Conservation (phyloP, 208 protist genomes). For the Leptomonas seymouri region DNA sequence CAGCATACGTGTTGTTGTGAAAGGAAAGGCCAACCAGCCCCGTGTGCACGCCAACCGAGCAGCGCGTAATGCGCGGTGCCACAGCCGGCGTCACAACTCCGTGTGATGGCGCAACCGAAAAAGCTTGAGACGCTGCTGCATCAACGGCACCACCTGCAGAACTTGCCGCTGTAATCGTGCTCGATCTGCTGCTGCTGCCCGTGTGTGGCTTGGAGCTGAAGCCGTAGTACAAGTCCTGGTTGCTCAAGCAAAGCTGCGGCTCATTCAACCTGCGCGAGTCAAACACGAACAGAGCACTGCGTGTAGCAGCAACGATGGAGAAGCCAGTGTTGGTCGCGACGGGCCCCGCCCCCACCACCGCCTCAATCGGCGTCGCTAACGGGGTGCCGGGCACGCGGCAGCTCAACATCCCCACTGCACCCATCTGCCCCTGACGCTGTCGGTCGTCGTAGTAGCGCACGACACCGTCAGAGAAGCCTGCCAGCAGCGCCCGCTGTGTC, state of each 20-base stretch:
- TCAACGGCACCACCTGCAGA: background rate
- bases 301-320: slow-evolving; percentile 61
- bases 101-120: background rate
- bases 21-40: slow-evolving; percentile 76
- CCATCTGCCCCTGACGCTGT: slow-evolving; percentile 73
- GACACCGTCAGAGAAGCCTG: slow-evolving; percentile 77
- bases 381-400: slow-evolving; percentile 29
- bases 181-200: background rate
- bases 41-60: slow-evolving; percentile 73
- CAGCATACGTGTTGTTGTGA: slow-evolving; percentile 75
- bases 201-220: background rate
- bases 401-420: slow-evolving; percentile 59
- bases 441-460: slow-evolving; percentile 91
- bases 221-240: slow-evolving; percentile 44
- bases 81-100: background rate
- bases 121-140: slow-evolving; percentile 1
- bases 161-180: background rate
- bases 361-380: slow-evolving; percentile 19
- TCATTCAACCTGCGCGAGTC: slow-evolving; percentile 73
- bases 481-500: slow-evolving; percentile 71
- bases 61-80: slow-evolving; percentile 52
- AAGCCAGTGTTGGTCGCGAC: slow-evolving; percentile 41
- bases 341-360: slow-evolving; percentile 43
- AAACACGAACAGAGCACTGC: slow-evolving; percentile 61
- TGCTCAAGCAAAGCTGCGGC: slow-evolving; percentile 39